phyloP scores from a whole-genome alignment of 2,329 filamentous ascomycete genomes.

The Pseudogymnoascus sp. region DNA sequence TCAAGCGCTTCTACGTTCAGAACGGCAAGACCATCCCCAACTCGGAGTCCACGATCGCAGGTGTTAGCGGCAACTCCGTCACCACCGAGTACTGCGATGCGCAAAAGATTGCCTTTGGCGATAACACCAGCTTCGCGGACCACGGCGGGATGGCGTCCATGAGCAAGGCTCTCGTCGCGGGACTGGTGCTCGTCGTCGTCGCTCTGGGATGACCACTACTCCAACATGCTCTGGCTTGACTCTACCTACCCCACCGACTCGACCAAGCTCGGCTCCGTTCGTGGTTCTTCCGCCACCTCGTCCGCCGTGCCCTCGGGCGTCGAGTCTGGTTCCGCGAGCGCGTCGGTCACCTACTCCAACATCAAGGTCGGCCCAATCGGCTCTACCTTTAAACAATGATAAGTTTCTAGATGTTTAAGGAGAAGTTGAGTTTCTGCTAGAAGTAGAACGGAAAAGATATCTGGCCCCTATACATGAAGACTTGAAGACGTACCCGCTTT shows the following conservation, averaged over 20 bases:
- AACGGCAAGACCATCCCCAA: slow-evolving; percentile 47
- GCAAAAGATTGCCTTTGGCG: slow-evolving; percentile 50
- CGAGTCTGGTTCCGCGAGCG: slow-evolving; percentile 39
- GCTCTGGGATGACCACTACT: slow-evolving; percentile 49
- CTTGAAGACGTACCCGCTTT: slow-evolving; percentile 5
- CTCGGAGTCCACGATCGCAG: slow-evolving; percentile 38
- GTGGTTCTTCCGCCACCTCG: slow-evolving; percentile 47
- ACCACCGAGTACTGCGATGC: slow-evolving; percentile 50
- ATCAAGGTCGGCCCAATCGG: slow-evolving; percentile 30
- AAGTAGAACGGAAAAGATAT: not conserved
- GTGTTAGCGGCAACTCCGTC: slow-evolving; percentile 45
- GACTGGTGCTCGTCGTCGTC: slow-evolving; percentile 61
- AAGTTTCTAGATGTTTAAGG: not conserved
- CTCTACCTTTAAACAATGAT: slow-evolving; percentile 22
- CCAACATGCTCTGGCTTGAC: slow-evolving; percentile 72
- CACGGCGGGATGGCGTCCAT: slow-evolving; percentile 52
- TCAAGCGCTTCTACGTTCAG: slow-evolving; percentile 53
- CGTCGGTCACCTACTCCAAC: slow-evolving; percentile 35
- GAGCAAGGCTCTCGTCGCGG: slow-evolving; percentile 46
- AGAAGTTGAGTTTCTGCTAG: not conserved
- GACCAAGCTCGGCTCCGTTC: slow-evolving; percentile 41
- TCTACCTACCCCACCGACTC: slow-evolving; percentile 51
- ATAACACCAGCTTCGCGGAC: slow-evolving; percentile 43
- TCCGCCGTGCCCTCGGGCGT: slow-evolving; percentile 48
- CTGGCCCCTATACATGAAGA: not conserved